A percentile compares a stretch with the other conserved stretches of the same genome.
These are phyloP conservation scores for Ogataea methanolica DNA, from an alignment of 805 yeast genomes.

Conservation along the genomic window DNA sequence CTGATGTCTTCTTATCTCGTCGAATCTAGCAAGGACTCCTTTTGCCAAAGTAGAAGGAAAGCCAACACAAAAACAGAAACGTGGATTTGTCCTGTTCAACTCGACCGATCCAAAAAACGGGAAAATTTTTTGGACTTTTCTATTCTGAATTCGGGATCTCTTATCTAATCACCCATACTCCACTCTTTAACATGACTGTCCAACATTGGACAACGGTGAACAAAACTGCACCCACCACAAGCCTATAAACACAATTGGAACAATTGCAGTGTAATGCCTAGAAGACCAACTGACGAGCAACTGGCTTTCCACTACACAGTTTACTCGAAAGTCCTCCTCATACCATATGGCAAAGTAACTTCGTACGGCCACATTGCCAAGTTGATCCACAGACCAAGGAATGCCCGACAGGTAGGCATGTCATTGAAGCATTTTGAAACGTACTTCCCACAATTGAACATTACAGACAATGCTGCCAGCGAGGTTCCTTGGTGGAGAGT, in stretches of 20 bases:
- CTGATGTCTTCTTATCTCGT: no score
- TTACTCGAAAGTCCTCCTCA: constrained; percentile 43
- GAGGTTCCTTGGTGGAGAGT: constrained; percentile 83
- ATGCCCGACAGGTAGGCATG: constrained; percentile 72
- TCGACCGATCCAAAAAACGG: no score
- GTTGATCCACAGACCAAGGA: constrained; percentile 54
- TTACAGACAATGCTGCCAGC: constrained; percentile 34
- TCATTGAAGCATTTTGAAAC: constrained; percentile 53
- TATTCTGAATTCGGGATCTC: not conserved
- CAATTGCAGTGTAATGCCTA: constrained; percentile 33
- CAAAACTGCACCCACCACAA: no score
- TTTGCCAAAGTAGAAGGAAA: no score
- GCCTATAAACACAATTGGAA: not conserved
- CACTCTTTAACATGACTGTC: not conserved
- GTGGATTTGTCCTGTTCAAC: no score
- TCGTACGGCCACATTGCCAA: constrained; percentile 75
- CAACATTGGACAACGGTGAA: no score
- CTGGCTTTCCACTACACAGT: constrained; percentile 53
- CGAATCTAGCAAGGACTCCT: no score
- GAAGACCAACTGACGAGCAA: constrained; percentile 30
- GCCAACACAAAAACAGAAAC: no score
- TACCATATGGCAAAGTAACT: constrained; percentile 63
- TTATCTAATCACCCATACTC: no score
- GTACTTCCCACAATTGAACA: constrained; percentile 10
- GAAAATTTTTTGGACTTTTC: no score